Base-by-base conservation (phyloP, 208 protist species). In the Crithidia brevicula region DNA sequence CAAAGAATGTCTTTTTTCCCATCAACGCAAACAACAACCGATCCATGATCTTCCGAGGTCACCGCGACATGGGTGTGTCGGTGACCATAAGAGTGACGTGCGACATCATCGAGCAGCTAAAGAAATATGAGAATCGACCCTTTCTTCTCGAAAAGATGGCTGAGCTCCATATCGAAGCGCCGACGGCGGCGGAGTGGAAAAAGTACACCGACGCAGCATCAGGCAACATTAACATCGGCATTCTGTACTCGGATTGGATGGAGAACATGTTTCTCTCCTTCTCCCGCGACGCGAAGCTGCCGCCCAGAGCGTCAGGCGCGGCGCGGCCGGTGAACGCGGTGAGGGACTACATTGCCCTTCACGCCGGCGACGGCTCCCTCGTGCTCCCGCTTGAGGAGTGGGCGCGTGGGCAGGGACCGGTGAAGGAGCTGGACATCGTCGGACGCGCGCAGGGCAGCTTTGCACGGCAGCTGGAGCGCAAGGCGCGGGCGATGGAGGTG, bases 1-100 rank as follows among this genome's bases (percentile, higher is more conserved):
- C 81, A 47, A 30, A 79, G 28, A 78, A 70, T 43, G 62, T 96
- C 1, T 96, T 96, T 59, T 96, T 86, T 36, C 77, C 77, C n/a
- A 62, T 62, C 10, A 45, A 65, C 0, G 58, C 27, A 7, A 34
- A 33, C 2, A 28, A 31, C 30, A 54, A 67, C 38, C 59, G 36
- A 33, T 7, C 33, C 7, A 27, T 50, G 18, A 53, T 84, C 18
- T 87, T 89, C 45, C 63, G 56, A 18, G 82, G 85, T 36, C 79
- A 82, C 52, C 77, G 81, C 36, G 33, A 68, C 13, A 57, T 85
- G 11, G 43, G 54, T 5, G 18, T 49, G n/a, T 45, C 42, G 20
- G 43, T 57, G n/a, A 57, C 36, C 46, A 74, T 60, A 3, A 77
- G 78, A 25, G 31, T 89, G 20, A 58, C 59, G 13, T 34, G 57